Conservation (phyloP, 805 yeast genomes). For the Nematodospora valgi region DNA sequence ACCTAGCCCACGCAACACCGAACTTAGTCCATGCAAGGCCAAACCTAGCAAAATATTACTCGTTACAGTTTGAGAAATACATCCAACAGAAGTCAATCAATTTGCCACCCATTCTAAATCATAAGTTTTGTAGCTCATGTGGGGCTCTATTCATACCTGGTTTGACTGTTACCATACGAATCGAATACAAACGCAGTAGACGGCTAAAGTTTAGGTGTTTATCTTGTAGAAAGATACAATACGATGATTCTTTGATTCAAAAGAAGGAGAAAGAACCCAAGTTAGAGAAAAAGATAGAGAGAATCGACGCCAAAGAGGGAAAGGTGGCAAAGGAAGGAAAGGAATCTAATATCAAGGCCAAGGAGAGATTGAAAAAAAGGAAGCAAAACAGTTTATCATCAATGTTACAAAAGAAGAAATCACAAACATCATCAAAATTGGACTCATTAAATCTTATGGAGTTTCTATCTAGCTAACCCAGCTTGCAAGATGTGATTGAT, state of each 20-base stretch:
- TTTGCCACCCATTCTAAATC: slow-evolving; percentile 23
- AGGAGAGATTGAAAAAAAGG: slow-evolving; percentile 44
- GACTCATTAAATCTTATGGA: slow-evolving; percentile 46
- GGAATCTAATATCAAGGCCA: slow-evolving; percentile 16
- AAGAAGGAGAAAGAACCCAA: background rate
- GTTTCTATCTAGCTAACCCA: slow-evolving; percentile 5
- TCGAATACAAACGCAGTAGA: slow-evolving; percentile 13
- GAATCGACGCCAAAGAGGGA: background rate
- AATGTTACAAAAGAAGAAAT: slow-evolving; percentile 41
- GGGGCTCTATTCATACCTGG: slow-evolving; percentile 35
- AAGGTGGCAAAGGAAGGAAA: background rate
- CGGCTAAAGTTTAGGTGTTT: slow-evolving; percentile 10
- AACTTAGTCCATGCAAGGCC: slow-evolving; percentile 7
- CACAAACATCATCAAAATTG: slow-evolving; percentile 23
- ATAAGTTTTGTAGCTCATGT: slow-evolving; percentile 29
- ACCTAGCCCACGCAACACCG: slow-evolving; percentile 26
- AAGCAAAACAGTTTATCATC: slow-evolving; percentile 42
- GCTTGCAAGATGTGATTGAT: slow-evolving; percentile 3
- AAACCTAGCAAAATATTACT: slow-evolving; percentile 19
- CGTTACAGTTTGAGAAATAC: slow-evolving; percentile 18
- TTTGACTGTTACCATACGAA: slow-evolving; percentile 21
- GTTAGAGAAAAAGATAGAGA: background rate
- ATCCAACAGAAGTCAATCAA: slow-evolving; percentile 23
- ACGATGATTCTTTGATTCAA: slow-evolving; percentile 9
- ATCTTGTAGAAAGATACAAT: slow-evolving; percentile 8